phyloP scores from a whole-genome alignment of 352 stramenopile genomes.

The Phytophthora idaei region DNA sequence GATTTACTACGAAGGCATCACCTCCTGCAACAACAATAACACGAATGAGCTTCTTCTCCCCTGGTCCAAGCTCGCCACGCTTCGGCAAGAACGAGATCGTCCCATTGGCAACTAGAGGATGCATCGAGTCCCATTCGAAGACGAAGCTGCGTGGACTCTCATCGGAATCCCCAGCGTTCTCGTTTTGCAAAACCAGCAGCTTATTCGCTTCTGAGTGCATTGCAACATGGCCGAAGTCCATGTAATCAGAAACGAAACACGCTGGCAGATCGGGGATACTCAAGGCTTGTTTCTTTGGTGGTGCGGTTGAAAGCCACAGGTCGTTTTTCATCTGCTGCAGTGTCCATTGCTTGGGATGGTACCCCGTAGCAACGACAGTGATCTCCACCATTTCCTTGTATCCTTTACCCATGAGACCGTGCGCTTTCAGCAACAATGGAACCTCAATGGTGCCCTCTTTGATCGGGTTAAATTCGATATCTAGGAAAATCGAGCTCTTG shows the following conservation, averaged over 20 bases:
- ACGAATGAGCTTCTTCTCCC: slow-evolving; percentile 59
- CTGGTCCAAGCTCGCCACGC: slow-evolving; percentile 50
- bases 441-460: slow-evolving; percentile 57
- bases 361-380: slow-evolving; percentile 63
- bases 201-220: slow-evolving; percentile 51
- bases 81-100: slow-evolving; percentile 57
- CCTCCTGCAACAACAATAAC: slow-evolving; percentile 48
- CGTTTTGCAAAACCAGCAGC: slow-evolving; percentile 64
- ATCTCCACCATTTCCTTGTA: slow-evolving; percentile 76
- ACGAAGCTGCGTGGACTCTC: slow-evolving; percentile 20
- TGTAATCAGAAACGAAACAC: slow-evolving; percentile 53
- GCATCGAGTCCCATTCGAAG: slow-evolving; percentile 67
- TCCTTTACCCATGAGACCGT: slow-evolving; percentile 67
- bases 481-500: slow-evolving; percentile 63
- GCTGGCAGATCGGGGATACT: slow-evolving; percentile 46
- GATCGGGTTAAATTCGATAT: slow-evolving; percentile 82
- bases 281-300: slow-evolving; percentile 40
- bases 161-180: slow-evolving; percentile 9
- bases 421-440: slow-evolving; percentile 64
- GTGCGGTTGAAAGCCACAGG: slow-evolving; percentile 18
- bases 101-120: slow-evolving; percentile 59
- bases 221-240: slow-evolving; percentile 70
- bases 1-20: slow-evolving; percentile 67
- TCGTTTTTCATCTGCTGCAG: slow-evolving; percentile 45
- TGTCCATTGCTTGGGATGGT: slow-evolving; percentile 48